A percentile compares a stretch with the other conserved stretches of the same genome.
phyloP scores from a whole-genome alignment of 2,329 filamentous ascomycete genomes.

The Botrytis sinoallii region DNA sequence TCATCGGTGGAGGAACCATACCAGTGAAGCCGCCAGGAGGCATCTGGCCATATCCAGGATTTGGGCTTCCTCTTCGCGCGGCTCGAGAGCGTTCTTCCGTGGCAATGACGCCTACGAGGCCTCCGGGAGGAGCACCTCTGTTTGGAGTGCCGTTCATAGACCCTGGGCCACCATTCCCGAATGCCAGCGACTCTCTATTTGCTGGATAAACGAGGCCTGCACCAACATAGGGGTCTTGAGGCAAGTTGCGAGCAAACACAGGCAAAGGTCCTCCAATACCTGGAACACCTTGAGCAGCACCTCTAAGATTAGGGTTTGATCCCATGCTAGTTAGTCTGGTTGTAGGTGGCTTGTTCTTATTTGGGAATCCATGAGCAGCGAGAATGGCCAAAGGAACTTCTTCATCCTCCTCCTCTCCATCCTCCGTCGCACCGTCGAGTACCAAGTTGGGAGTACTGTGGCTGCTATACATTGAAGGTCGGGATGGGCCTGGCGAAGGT shows the following conservation, averaged over 20 bases:
- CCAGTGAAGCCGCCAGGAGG: slow-evolving; percentile 36
- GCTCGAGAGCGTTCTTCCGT: slow-evolving; percentile 77
- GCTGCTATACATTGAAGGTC: slow-evolving; percentile 53
- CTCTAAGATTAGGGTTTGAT: slow-evolving; percentile 70
- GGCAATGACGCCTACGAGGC: slow-evolving; percentile 84
- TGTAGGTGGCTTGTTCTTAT: slow-evolving; percentile 70
- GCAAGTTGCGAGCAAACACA: slow-evolving; percentile 77
- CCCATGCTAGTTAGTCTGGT: slow-evolving; percentile 49
- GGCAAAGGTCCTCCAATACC: slow-evolving; percentile 57
- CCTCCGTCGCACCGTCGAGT: slow-evolving; percentile 41
- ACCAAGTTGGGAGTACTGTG: slow-evolving; percentile 61
- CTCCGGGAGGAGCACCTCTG: slow-evolving; percentile 59
- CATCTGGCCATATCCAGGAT: slow-evolving; percentile 46
- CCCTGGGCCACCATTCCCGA: slow-evolving; percentile 55
- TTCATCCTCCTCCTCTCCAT: slow-evolving; percentile 75
- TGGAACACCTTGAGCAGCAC: slow-evolving; percentile 52
- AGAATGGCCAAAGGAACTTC: slow-evolving; percentile 84
- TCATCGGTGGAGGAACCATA: slow-evolving; percentile 28
- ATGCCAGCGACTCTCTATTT: slow-evolving; percentile 70
- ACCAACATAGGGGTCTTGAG: slow-evolving; percentile 81
- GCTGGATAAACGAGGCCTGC: slow-evolving; percentile 70
- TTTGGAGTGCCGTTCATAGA: slow-evolving; percentile 40
- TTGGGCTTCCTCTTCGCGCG: slow-evolving; percentile 74
- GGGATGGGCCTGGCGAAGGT: slow-evolving; percentile 42
- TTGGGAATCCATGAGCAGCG: slow-evolving; percentile 84